These are phyloP conservation scores for Xylaria bambusicola DNA, from an alignment of 495 filamentous ascomycete species.

Conservation along the genomic window DNA sequence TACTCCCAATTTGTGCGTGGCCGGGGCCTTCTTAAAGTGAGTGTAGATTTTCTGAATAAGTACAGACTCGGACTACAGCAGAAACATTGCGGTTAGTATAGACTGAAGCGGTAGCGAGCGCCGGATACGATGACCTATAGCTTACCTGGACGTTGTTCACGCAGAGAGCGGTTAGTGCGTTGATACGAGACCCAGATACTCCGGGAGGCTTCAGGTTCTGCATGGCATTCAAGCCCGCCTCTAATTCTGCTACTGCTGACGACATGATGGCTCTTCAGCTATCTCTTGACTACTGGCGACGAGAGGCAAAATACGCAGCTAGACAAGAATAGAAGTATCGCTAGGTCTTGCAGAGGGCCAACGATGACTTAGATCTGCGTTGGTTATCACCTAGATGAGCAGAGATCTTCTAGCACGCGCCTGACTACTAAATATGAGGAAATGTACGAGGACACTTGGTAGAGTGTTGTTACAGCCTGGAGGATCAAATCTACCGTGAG, in stretches of 20 bases:
- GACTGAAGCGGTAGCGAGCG: conserved; percentile 11
- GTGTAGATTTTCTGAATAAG: conserved; percentile 95
- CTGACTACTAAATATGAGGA: conserved; percentile 20
- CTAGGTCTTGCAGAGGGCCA: conserved; percentile 5
- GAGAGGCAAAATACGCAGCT: conserved; percentile 17
- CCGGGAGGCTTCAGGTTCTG: conserved; percentile 87
- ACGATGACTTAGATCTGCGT: not conserved
- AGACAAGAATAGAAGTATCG: conserved; percentile 21
- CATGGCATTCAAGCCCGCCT: conserved; percentile 87
- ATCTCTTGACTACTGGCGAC: conserved; percentile 28
- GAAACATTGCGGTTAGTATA: conserved; percentile 38
- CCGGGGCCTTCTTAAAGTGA: conserved; percentile 93
- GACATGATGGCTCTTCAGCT: conserved; percentile 58
- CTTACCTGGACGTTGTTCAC: conserved; percentile 92
- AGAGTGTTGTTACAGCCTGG: conserved; percentile 20
- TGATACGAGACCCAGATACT: conserved; percentile 88
- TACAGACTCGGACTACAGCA: conserved; percentile 82
- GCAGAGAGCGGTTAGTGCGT: conserved; percentile 79
- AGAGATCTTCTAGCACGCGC: conserved; percentile 21
- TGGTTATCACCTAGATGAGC: conserved; percentile 19
- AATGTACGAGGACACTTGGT: conserved; percentile 21
- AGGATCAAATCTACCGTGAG: conserved; percentile 18
- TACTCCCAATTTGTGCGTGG: conserved; percentile 96
- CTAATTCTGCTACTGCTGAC: conserved; percentile 85
- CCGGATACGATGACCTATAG: conserved; percentile 25